Conservation (phyloP, 176 grass and related monocot species). For the Leersia perrieri region DNA sequence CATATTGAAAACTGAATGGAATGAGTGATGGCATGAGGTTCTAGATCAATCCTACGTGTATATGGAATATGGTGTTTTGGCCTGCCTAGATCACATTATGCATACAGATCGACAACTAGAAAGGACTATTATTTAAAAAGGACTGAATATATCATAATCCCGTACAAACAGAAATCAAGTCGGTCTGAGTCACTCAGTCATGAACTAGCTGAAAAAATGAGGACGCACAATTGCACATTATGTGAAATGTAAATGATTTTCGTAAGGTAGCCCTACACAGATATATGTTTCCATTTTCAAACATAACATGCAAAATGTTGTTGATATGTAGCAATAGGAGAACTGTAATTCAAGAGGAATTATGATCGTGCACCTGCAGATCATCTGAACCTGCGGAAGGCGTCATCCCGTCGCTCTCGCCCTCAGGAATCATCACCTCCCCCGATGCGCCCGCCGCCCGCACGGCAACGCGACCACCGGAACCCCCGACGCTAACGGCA, state of each 20-base stretch:
- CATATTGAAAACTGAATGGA: not conserved
- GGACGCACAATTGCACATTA: not conserved
- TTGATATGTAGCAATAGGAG: not conserved
- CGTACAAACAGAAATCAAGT: not conserved
- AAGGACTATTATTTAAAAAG: not conserved
- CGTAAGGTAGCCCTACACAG: not conserved
- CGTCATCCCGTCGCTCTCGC: slow-evolving; percentile 41
- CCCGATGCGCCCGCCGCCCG: slow-evolving; percentile 26
- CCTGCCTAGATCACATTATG: not conserved
- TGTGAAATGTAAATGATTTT: not conserved
- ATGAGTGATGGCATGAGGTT: not conserved
- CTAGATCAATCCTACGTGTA: not conserved
- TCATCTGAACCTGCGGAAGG: slow-evolving; percentile 31
- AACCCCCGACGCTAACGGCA: slow-evolving; percentile 25
- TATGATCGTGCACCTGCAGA: slow-evolving; percentile 40
- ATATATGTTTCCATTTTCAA: not conserved
- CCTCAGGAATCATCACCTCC: slow-evolving; percentile 60
- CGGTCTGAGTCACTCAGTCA: not conserved
- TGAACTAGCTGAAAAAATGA: not conserved
- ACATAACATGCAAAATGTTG: not conserved
- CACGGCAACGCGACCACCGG: slow-evolving; percentile 21
- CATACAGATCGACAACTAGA: slow-evolving; percentile 3
- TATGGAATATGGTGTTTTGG: not conserved
- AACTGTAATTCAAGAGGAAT: not conserved
- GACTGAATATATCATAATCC: not conserved